These are phyloP conservation scores for Candida sojae DNA, from an alignment of 1,139 yeast genomes.

Conservation along the genomic window DNA sequence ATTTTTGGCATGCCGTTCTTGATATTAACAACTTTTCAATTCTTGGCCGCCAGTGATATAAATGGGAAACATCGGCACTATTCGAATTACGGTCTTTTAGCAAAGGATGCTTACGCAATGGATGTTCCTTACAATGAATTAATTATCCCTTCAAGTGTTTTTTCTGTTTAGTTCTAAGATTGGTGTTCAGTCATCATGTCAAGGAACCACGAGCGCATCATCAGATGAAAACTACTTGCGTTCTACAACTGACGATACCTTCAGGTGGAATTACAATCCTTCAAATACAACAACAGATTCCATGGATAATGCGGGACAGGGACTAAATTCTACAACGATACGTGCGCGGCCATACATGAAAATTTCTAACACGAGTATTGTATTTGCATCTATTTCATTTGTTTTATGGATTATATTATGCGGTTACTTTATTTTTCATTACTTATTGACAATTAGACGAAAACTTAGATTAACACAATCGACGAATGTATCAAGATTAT, in stretches of 20 bases:
- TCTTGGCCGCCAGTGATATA: constrained; percentile 24
- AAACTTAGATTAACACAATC: constrained; percentile 19
- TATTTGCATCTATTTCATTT: constrained; percentile 33
- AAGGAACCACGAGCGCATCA: background rate
- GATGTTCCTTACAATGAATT: constrained; percentile 29
- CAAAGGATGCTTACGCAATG: constrained; percentile 26
- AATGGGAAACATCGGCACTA: constrained; percentile 14
- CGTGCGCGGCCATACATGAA: constrained; percentile 2
- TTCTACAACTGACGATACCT: background rate
- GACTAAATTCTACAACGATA: constrained; percentile 2
- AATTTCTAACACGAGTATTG: constrained; percentile 17
- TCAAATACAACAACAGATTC: background rate
- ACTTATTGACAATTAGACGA: constrained; percentile 23
- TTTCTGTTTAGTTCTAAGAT: constrained; percentile 8
- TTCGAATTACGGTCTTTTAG: constrained; percentile 20
- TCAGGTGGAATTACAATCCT: background rate
- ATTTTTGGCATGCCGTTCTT: constrained; percentile 49
- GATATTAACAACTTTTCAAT: constrained; percentile 40
- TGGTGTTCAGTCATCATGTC: background rate
- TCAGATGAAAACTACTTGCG: background rate
- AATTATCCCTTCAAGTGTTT: constrained; percentile 18
- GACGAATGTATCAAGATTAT: constrained; percentile 35
- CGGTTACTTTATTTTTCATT: constrained; percentile 33
- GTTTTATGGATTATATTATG: constrained; percentile 33
- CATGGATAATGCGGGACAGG: background rate